Conservation (phyloP, 108 stramenopile genomes). For the Ochromonas danica region DNA sequence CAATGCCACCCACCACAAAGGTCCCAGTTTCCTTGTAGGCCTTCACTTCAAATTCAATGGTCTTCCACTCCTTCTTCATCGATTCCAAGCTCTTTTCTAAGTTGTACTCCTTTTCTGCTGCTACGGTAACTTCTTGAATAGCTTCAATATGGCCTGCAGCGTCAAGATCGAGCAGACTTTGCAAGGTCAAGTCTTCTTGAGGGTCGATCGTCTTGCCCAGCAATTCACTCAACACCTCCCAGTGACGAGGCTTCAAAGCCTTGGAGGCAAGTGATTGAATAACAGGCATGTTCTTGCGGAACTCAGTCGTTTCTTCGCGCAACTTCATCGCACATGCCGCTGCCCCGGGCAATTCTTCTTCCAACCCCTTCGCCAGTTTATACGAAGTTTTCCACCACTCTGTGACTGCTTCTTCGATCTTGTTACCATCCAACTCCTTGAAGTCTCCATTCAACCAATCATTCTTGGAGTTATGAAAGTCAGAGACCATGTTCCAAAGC, state of each 20-base stretch:
- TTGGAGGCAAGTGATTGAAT: constrained; percentile 61
- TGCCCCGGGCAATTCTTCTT: constrained; percentile 54
- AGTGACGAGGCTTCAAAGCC: constrained; percentile 64
- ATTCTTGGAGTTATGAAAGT: constrained; percentile 54
- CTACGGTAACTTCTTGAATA: constrained; percentile 62
- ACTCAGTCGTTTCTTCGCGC: constrained; percentile 59
- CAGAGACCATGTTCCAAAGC: constrained; percentile 65
- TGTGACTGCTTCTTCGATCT: constrained; percentile 57
- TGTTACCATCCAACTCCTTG: constrained; percentile 54
- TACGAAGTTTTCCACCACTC: constrained; percentile 65
- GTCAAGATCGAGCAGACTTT: constrained; percentile 57
- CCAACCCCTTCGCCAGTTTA: constrained; percentile 52
- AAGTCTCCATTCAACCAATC: constrained; percentile 64
- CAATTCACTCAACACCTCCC: constrained; percentile 57
- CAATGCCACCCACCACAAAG: constrained; percentile 62
- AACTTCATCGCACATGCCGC: constrained; percentile 53
- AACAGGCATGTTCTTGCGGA: constrained; percentile 60
- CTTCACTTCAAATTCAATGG: constrained; percentile 61
- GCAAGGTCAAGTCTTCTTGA: constrained; percentile 62
- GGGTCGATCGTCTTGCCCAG: constrained; percentile 58
- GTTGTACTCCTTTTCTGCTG: constrained; percentile 66
- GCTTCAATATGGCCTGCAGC: constrained; percentile 58
- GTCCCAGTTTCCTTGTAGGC: constrained; percentile 66
- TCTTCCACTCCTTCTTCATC: constrained; percentile 62
- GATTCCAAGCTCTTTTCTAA: constrained; percentile 55